Evolutionary conservation across 108 stramenopile species (phyloP), one percentile per base, ranked within the genome.

Genomic region (Craspedostauros australis): DNA sequence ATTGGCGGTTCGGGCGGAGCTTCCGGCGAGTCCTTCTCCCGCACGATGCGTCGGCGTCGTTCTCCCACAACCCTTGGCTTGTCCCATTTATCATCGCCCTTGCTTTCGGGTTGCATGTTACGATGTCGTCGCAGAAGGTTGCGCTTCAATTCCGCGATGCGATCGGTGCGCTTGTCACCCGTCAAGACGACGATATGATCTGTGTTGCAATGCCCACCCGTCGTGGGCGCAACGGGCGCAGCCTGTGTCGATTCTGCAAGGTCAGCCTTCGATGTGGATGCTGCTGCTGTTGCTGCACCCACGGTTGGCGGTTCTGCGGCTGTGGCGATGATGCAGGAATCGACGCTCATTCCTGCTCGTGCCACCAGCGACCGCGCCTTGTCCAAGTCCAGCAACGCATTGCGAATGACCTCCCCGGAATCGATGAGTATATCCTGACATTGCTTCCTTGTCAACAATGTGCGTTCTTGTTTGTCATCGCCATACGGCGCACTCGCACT

Each of bases 131-230:
- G 69, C 48, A 47, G 38, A 37, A 73, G 41, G 24, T 49, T 64
- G 0, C 91, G 82, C 57, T 81, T 79, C 40, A 79, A 69, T 60
- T 88, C 86, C 23, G 79, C 78, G 9, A 88, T 71, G n/a, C 65
- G 71, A 62, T 92, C 76, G 14, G 52, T 46, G 6, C 52, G 55
- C 6, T 67, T 54, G 38, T 80, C 70, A 26, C 74, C 68, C 22
- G 80, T 74, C 47, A 66, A 50, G 3, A 53, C 51, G 29, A 91
- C 62, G 36, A 76, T 49, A 61, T 91, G 89, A 66, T 91, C 85
- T 23, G 74, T 83, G 48, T 91, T 91, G 79, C 78, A 85, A 60
- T 86, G 67, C 32, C 91, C 91, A 7, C 66, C 84, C 5, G 86
- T 88, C 0, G 78, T 32, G n/a, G n/a, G n/a, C n/a, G 7, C 5